Base-by-base conservation (phyloP, 768 basidiomycete genomes). In the Leccinum incarnatum region DNA sequence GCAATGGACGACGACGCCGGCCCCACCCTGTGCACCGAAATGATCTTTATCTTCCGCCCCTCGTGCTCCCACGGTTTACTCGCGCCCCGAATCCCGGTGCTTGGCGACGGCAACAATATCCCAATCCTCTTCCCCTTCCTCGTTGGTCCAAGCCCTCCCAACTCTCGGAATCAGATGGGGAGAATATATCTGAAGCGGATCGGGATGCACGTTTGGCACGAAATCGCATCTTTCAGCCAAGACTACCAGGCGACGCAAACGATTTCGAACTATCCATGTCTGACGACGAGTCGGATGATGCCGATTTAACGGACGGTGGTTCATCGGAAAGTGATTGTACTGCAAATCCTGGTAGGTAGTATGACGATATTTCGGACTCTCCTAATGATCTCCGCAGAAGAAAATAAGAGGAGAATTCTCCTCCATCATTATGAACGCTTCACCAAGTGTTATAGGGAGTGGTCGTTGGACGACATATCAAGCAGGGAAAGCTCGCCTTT, bases 251-350 rank as follows among this genome's bases (percentile, higher is more conserved):
- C 25, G 48, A 56, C 32, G 46, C 56, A 19, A 69, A 79, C 25
- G 80, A 81, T 7, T 82, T 79, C 19, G 75, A 86, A 51, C 75
- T 74, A 17, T 79, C 76, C 54, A 78, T 86, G 65, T 83, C 82
- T 9, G 87, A 84, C 52, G 91, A 92, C 62, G 91, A 93, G 71
- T 93, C 91, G 2, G 92, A 93, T 63, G 76, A 89, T 62, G 85
- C 83, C 23, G 88, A 87, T 65, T 67, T 89, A 51, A 88, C 84
- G 2, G 87, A 87, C 50, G 75, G 71, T 7, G 62, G 58, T 50
- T 72, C 75, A 10, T 73, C 65, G 19, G 72, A 71, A 17, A 78
- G 74, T 52, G 74, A 77, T 23, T 68, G 67, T 48, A 78, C 81
- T 75, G 75, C 68, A 74, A 76, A 53, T 80, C 78, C 53, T 48